A percentile compares a stretch with the other conserved stretches of the same genome.
Conservation (phyloP, 371 early-diverging fungal species). For the Mortierella sp. region DNA sequence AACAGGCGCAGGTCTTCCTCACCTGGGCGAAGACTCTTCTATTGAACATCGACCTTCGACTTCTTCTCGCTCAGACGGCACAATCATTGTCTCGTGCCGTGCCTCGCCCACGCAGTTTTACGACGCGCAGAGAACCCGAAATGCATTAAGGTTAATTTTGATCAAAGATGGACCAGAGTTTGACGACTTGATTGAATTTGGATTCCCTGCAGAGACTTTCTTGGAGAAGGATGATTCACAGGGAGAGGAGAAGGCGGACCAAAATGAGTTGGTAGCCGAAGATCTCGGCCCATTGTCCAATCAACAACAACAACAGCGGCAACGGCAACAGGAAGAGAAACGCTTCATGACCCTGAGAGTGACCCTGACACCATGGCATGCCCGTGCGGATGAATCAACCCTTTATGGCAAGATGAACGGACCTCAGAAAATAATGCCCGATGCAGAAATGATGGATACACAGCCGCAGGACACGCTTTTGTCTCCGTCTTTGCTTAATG, state of each 20-base stretch:
- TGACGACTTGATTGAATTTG: not conserved
- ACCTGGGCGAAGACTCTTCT: too few relatives aligned
- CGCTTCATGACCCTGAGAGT: conserved; percentile 33
- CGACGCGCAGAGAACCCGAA: conserved; percentile 10
- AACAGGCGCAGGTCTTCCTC: too few relatives aligned
- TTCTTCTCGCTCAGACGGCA: too few relatives aligned
- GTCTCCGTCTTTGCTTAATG: too few relatives aligned
- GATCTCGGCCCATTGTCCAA: not conserved
- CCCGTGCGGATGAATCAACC: conserved; percentile 46
- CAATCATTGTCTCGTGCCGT: too few relatives aligned
- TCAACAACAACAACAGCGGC: not conserved
- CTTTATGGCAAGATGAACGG: conserved; percentile 21
- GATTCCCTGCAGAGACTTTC: not conserved
- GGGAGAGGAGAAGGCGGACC: not conserved
- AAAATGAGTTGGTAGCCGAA: not conserved
- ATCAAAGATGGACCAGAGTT: not conserved
- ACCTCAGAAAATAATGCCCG: too few relatives aligned
- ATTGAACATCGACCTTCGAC: too few relatives aligned
- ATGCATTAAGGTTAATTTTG: not conserved
- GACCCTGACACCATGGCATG: conserved; percentile 52
- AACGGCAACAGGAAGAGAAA: not conserved
- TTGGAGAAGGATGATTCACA: not conserved
- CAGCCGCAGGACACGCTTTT: too few relatives aligned
- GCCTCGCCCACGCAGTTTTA: conserved; percentile 38
- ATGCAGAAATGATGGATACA: too few relatives aligned